A percentile compares a stretch with the other conserved stretches of the same genome.
Evolutionary conservation across 768 basidiomycete genomes (phyloP).

Genomic region (Kwoniella dendrophila): DNA sequence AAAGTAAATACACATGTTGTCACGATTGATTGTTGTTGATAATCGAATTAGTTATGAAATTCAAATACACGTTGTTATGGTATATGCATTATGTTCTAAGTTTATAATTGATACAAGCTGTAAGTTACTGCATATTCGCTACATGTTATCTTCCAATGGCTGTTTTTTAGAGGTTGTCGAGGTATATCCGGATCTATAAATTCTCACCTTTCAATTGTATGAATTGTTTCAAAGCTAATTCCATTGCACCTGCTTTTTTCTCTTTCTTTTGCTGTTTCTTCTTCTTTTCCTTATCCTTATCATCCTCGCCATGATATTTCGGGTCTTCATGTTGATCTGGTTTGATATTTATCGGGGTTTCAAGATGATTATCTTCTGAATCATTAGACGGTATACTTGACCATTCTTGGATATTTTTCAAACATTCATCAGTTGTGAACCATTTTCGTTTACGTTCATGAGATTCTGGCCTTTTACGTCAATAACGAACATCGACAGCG

Average conservation of each 20-base stretch:
- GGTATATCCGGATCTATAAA: background rate
- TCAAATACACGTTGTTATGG: too few relatives aligned
- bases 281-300: constrained; percentile 5
- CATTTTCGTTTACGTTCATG: constrained; percentile 40
- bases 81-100: too few relatives aligned
- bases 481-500: constrained; percentile 1
- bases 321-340: background rate
- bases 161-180: too few relatives aligned
- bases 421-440: constrained; percentile 22
- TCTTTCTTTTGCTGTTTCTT: constrained; percentile 34
- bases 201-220: constrained; percentile 17
- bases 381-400: constrained; percentile 15
- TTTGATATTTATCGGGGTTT: background rate
- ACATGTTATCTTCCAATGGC: background rate
- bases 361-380: background rate
- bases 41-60: too few relatives aligned
- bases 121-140: too few relatives aligned
- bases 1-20: too few relatives aligned
- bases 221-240: constrained; percentile 37
- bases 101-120: too few relatives aligned
- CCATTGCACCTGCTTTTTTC: constrained; percentile 47
- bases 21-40: too few relatives aligned
- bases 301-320: background rate
- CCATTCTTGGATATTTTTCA: constrained; percentile 38
- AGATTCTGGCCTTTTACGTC: constrained; percentile 36